Evolutionary conservation across 257 asterid genomes (phyloP), one percentile per base, ranked within the genome.

Genomic region (Thymus mandschuricus): DNA sequence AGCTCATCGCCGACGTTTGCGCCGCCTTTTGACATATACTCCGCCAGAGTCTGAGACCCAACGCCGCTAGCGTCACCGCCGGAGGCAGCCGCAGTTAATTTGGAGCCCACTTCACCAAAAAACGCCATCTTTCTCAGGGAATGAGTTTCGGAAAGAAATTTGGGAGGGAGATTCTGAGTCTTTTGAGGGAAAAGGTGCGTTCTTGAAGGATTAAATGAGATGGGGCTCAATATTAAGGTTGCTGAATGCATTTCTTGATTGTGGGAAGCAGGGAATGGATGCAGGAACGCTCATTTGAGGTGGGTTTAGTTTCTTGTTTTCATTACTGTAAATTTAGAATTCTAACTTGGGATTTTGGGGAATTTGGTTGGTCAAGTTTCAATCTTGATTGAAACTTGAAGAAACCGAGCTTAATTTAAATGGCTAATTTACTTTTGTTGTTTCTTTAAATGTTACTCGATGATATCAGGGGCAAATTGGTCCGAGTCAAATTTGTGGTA

Each of bases 1-100:
- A 93, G 79, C 28, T 87, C 97, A 74, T 93, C 96, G 76, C 90
- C 85, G 68, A 80, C 88, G 38, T 88, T 79, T 72, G 73, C 75
- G 63, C 90, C 89, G 46, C 78, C 86, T 74, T 82, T 82, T 0
- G 92, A 95, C 80, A 89, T 72, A 57, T 67, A 93, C 76, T 93
- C 97, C 79, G 78, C 82, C 81, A 91, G 80, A 28, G 97, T 93
- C 75, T 63, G 84, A 69, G 73, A 72, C 77, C 84, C 93, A 56
- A 9, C 66, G 21, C 66, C 85, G 38, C 28, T 6, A 11, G 66
- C 71, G 43, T 60, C 76, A 44, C 40, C 76, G 50, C 38, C 69
- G 60, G 77, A 38, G 68, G 69, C 75, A 3, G 38, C 68, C 9
- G 28, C 31, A 10, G 78, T 75, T 79, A 79, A 76, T 79, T 81